phyloP scores from a whole-genome alignment of 2,329 filamentous ascomycete species.

The Paramyrothecium roridum region DNA sequence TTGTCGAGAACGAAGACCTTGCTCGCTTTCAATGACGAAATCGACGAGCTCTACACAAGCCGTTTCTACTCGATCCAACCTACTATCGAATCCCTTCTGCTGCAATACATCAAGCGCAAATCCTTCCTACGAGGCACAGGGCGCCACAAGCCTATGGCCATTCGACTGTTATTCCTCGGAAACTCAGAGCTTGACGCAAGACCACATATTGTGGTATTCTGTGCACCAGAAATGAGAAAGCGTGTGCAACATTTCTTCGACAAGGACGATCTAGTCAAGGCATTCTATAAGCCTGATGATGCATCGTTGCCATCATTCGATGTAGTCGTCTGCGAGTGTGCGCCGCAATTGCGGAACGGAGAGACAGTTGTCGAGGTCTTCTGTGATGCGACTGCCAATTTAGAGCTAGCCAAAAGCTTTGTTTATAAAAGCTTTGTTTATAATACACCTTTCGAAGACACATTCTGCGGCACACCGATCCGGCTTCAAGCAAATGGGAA shows the following conservation, averaged over 20 bases:
- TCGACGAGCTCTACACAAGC: not conserved
- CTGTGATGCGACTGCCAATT: not conserved
- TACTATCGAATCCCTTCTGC: not conserved
- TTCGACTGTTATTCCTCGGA: constrained; percentile 2
- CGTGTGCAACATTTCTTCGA: not conserved
- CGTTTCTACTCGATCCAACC: not conserved
- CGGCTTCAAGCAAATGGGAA: not conserved
- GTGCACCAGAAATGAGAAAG: constrained; percentile 3
- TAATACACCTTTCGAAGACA: not conserved
- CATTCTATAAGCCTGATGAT: not conserved
- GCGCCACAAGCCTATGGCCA: constrained; percentile 1
- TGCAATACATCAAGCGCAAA: not conserved
- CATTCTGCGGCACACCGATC: not conserved
- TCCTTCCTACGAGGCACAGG: not conserved
- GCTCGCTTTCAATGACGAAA: not conserved
- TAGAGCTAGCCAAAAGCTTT: not conserved
- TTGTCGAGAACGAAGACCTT: not conserved
- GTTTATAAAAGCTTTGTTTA: not conserved
- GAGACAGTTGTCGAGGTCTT: not conserved
- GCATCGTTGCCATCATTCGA: not conserved
- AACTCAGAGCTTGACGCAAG: not conserved
- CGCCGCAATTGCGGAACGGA: not conserved
- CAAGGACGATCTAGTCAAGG: not conserved
- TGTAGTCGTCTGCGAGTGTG: not conserved
- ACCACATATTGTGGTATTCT: constrained; percentile 3